Evolutionary conservation across 208 protist genomes (phyloP), one percentile per base, ranked within the genome.

Genomic region (Trypanosoma rangeli): DNA sequence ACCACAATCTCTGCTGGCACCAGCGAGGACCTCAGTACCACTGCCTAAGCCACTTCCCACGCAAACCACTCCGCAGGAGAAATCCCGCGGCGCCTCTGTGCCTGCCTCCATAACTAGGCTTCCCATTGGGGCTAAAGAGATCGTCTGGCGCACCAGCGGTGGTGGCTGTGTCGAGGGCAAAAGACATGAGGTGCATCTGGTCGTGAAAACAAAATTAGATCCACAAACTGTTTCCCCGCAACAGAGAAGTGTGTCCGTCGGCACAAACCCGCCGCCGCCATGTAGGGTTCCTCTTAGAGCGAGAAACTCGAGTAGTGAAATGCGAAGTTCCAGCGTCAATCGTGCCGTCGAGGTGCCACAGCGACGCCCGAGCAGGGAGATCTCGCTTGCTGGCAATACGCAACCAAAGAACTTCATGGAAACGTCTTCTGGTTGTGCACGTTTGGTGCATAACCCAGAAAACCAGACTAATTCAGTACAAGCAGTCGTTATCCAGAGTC

Each of bases 131-230:
- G 24, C 52, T 15, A 33, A 54, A 26, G 26, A 61, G 50, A 24
- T 90, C 31, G 80, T 86, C 64, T 94, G 88, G 85, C 82, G 81
- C 66, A 91, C 84, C 0, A 78, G 83, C 57, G 82, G 70, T 64
- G 68, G 76, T 16, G 85, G 76, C 28, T 66, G 42, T 52, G 81
- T 94, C 28, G 68, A 78, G n/a, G 55, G 78, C 20, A 77, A 70
- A 24, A 70, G 72, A 48, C 55, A 59, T 48, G 26, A 62, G 20
- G 37, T 26, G 12, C 46, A 60, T 18, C 53, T 61, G n/a, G 8
- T 52, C 13, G 28, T 44, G 31, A 35, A 59, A 52, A 59, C 49
- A 39, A 28, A 18, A 16, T 46, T 64, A 28, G 61, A 0, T 24
- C 22, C 35, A 3, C n/a, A 53, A 3, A 28, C 5, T 56, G 46